Percentiles rank a stretch among this genome's conserved stretches.
phyloP scores from a whole-genome alignment of 139 green algal species.

The Volvox reticuliferus region DNA sequence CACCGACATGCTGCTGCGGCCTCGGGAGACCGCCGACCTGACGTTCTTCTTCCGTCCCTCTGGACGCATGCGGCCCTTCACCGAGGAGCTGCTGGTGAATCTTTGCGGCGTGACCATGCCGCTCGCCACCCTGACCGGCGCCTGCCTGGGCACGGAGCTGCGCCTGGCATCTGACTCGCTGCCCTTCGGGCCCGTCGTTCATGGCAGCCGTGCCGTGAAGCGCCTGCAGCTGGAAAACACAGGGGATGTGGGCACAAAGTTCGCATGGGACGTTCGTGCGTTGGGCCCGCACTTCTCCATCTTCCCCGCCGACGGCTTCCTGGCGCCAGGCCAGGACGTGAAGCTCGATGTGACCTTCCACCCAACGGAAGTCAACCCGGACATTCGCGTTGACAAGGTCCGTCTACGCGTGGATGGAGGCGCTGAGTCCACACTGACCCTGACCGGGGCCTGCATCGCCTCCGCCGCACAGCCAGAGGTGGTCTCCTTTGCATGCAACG shows the following conservation, averaged over 20 bases:
- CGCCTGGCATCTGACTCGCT: constrained; percentile 76
- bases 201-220: constrained; percentile 75
- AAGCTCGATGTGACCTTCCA: constrained; percentile 90
- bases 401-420: constrained; percentile 53
- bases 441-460: constrained; percentile 78
- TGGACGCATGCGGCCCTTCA: constrained; percentile 68
- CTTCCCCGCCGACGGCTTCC: constrained; percentile 75
- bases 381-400: constrained; percentile 77
- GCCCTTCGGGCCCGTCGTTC: constrained; percentile 80
- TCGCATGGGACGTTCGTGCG: constrained; percentile 66
- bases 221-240: constrained; percentile 82
- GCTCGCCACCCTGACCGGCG: constrained; percentile 74
- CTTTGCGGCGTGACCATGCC: constrained; percentile 61
- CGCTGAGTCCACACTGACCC: constrained; percentile 67
- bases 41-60: constrained; percentile 71
- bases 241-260: constrained; percentile 81
- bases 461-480: constrained; percentile 57
- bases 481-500: constrained; percentile 68
- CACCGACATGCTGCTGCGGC: constrained; percentile 59
- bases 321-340: constrained; percentile 77
- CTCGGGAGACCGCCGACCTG: constrained; percentile 67
- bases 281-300: constrained; percentile 77
- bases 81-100: constrained; percentile 69
- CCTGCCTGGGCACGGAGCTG: constrained; percentile 80
- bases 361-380: constrained; percentile 63